Evolutionary conservation across 306 rosid species (phyloP), one percentile per base, ranked within the genome.

Genomic region (Hylodesmum podocarpum): DNA sequence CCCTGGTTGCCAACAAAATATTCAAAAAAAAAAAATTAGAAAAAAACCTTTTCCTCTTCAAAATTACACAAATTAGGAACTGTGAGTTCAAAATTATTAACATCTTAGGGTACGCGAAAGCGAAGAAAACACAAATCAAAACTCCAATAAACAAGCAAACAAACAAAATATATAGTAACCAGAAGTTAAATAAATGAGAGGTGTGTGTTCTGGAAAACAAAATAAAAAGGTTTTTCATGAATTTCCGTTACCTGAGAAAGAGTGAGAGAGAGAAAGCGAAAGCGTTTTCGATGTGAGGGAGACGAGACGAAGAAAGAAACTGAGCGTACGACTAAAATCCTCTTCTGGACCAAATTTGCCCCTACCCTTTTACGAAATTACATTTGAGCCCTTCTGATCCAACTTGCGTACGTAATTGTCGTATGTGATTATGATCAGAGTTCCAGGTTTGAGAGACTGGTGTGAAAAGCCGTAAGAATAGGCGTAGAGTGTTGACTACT

Each of bases 291-390:
- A 61, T 51, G 61, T 14, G 66, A 74, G 51, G 55, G 55, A 65
- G 75, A 58, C 21, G 82, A 44, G 53, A 67, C 67, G 61, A 69
- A 68, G 44, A 39, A 29, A 10, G 40, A 61, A 72, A 50, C 6
- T 70, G 87, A 61, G 76, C 87, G 83, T 78, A 89, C 40, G 76
- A 27, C 65, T 47, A 71, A 33, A 11, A 22, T 27, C 33, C 7
- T 0, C 15, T 5, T 16, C 24, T 13, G 16, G 18, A 19, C 80
- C 8, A 27, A 61, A 37, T 41, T 54, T 53, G 50, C 83, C 81
- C 78, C 36, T 4, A 13, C 0, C n/a, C 4, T 31, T n/a, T 31
- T 8, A 0, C 39, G 11, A 72, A 76, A 64, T 76, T 51, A 27
- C 78, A 10, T 11, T 46, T 55, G 3, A 71, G 16, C 50, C 79